Evolutionary conservation across 2,329 filamentous ascomycete genomes (phyloP), one percentile per base, ranked within the genome.

Genomic region (Ascochyta koolunga): DNA sequence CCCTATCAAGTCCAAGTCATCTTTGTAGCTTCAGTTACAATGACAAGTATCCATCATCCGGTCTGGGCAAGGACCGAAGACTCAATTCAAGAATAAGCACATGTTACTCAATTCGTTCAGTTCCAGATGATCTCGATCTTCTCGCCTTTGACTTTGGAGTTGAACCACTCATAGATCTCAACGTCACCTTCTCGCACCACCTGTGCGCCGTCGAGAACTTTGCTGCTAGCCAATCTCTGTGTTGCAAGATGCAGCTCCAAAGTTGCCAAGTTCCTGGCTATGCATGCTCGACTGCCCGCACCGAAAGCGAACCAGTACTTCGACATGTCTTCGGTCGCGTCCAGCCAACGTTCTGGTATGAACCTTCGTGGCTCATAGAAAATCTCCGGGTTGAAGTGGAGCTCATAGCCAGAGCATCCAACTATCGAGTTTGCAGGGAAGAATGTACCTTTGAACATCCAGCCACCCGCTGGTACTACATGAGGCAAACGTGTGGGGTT

Each of bases 81-180:
- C n/a, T n/a, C 22, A 24, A 24, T 24, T 31, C 9, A 15, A 31
- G 4, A 10, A 31, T 10, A 31, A 31, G 31, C 31, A 16, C 15
- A 3, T 11, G 5, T 15, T 9, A 10, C 21, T 5, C 6, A 4
- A 6, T n/a, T 19, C 13, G 32, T 16, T 53, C 15, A 42, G 9
- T 37, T 10, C 65, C 67, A 69, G 0, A 63, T 25, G 8, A 69
- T 24, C 6, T 80, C 78, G 18, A 84, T 79, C 62, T 71, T 77
- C 56, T 79, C 79, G 0, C 78, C 80, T 33, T 79, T 77, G 1
- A 84, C 77, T 58, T 77, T 79, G 1, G 77, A 78, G 60, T 84
- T 84, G 58, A 85, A 84, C 82, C 82, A 84, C 62, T 85, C 79
- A 24, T 76, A 68, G n/a, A 83, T 80, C 65, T 81, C 76, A 10